These are phyloP conservation scores for Fusarium dlaminii DNA, from an alignment of 2,329 filamentous ascomycete species.

Conservation along the genomic window DNA sequence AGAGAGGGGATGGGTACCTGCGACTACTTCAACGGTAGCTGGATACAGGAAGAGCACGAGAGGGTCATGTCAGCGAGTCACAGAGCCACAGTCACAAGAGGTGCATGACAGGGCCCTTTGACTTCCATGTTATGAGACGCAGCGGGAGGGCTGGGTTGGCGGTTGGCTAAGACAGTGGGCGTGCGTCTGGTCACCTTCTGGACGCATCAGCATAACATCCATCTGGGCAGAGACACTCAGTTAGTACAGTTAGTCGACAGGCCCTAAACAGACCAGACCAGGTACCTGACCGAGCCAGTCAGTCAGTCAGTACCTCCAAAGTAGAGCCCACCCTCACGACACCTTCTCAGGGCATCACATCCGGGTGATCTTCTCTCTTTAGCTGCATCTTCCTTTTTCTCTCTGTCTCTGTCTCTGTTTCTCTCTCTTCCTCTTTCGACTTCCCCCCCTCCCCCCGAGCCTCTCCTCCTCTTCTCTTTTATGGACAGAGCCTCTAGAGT, in stretches of 20 bases:
- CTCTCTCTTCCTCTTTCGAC: slow-evolving; percentile 19
- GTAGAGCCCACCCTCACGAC: slow-evolving; percentile 22
- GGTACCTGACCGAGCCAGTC: slow-evolving; percentile 2
- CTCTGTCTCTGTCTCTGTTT: neutral
- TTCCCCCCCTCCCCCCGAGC: neutral
- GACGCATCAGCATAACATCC: slow-evolving; percentile 8
- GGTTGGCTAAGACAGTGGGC: slow-evolving; percentile 26
- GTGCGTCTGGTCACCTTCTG: neutral
- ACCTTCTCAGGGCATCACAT: slow-evolving; percentile 20
- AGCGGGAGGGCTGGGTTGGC: slow-evolving; percentile 18
- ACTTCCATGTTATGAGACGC: slow-evolving; percentile 25
- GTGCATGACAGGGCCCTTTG: slow-evolving; percentile 10
- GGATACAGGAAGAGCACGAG: slow-evolving; percentile 11
- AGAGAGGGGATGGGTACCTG: slow-evolving; percentile 1
- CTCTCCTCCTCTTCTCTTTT: slow-evolving; percentile 6
- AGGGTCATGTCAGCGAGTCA: slow-evolving; percentile 38
- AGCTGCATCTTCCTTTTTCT: slow-evolving; percentile 19
- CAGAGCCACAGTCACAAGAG: slow-evolving; percentile 38
- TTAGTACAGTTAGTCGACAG: neutral
- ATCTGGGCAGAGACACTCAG: slow-evolving; percentile 10
- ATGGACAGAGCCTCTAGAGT: slow-evolving; percentile 26
- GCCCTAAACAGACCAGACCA: slow-evolving; percentile 4
- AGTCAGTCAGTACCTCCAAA: slow-evolving; percentile 4
- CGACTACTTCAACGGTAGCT: slow-evolving; percentile 4
- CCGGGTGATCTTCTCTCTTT: slow-evolving; percentile 21